Percentiles rank a stretch among this genome's conserved stretches.
phyloP scores from a whole-genome alignment of 2,329 filamentous ascomycete species.

The Lasiodiplodia citricola region DNA sequence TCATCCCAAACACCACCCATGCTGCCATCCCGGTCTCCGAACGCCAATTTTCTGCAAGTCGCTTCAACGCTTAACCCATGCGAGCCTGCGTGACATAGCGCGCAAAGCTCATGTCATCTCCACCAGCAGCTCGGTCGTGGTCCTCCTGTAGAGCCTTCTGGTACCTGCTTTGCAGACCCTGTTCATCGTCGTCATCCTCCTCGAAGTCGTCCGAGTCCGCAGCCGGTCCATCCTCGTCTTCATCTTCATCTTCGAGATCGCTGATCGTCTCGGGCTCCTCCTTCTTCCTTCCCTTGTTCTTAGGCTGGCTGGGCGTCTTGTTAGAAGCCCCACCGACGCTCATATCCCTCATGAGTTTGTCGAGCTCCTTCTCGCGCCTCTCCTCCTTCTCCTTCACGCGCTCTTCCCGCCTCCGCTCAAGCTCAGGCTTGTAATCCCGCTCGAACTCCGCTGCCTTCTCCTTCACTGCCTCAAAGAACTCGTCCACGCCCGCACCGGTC shows the following conservation, averaged over 20 bases:
- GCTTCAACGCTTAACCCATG: constrained; percentile 17
- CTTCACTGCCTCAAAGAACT: constrained; percentile 89
- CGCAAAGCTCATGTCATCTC: constrained; percentile 58
- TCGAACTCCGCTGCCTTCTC: constrained; percentile 89
- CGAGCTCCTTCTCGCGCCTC: constrained; percentile 78
- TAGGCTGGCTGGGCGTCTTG: constrained; percentile 34
- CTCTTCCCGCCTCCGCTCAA: constrained; percentile 77
- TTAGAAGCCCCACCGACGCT: constrained; percentile 53
- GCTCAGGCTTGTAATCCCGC: constrained; percentile 87
- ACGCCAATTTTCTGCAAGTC: constrained; percentile 8
- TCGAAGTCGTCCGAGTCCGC: constrained; percentile 62
- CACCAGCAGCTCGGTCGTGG: constrained; percentile 41
- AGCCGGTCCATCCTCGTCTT: constrained; percentile 54
- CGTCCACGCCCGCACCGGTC: constrained; percentile 87
- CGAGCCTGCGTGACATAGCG: constrained; percentile 52
- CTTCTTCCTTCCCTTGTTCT: constrained; percentile 42
- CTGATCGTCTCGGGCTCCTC: constrained; percentile 58
- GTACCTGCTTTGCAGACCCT: constrained; percentile 77
- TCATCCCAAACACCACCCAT: constrained; percentile 11
- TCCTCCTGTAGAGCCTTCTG: constrained; percentile 71
- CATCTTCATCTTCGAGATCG: constrained; percentile 55
- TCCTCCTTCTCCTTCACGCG: constrained; percentile 76
- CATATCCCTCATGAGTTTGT: constrained; percentile 96
- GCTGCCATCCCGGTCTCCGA: constrained; percentile 12
- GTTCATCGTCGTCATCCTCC: constrained; percentile 60